Conservation (phyloP, 2,329 filamentous ascomycete species). For the Graphilbum sp. region DNA sequence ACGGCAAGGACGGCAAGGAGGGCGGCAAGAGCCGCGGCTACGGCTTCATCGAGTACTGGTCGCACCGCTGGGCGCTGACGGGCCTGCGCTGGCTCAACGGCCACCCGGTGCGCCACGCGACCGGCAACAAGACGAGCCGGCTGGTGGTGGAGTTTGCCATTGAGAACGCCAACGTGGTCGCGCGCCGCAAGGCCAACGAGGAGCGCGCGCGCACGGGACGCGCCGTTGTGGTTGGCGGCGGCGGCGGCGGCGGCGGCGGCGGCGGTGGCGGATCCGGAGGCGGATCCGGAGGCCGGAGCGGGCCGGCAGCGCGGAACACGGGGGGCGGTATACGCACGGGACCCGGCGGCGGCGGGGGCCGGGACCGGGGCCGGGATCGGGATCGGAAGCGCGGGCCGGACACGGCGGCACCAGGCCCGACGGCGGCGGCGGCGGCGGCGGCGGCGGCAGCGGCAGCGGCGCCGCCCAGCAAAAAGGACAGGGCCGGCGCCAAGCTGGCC, state of each 20-base stretch:
- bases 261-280: too few relatives aligned
- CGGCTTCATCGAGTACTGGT: conserved; percentile 93
- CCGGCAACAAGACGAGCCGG: conserved; percentile 63
- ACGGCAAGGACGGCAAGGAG: conserved; percentile 32
- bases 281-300: conserved; percentile 24
- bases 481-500: conserved; percentile 19
- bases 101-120: conserved; percentile 37
- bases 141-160: conserved; percentile 95
- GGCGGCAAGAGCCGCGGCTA: conserved; percentile 64
- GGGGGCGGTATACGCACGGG: too few relatives aligned
- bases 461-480: conserved; percentile 8
- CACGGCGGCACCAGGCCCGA: conserved; percentile 6
- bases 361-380: not conserved
- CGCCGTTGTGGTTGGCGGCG: conserved; percentile 7
- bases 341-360: not conserved
- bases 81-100: conserved; percentile 89
- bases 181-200: conserved; percentile 53
- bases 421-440: conserved; percentile 7
- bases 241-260: too few relatives aligned
- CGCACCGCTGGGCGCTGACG: conserved; percentile 88
- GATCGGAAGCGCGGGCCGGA: conserved; percentile 7
- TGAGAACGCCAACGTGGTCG: conserved; percentile 93
- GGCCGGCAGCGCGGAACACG: not conserved
- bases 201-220: conserved; percentile 16
- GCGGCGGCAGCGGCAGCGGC: too few relatives aligned